Conservation (phyloP, 495 filamentous ascomycete species). For the Ascobolus immersus region DNA sequence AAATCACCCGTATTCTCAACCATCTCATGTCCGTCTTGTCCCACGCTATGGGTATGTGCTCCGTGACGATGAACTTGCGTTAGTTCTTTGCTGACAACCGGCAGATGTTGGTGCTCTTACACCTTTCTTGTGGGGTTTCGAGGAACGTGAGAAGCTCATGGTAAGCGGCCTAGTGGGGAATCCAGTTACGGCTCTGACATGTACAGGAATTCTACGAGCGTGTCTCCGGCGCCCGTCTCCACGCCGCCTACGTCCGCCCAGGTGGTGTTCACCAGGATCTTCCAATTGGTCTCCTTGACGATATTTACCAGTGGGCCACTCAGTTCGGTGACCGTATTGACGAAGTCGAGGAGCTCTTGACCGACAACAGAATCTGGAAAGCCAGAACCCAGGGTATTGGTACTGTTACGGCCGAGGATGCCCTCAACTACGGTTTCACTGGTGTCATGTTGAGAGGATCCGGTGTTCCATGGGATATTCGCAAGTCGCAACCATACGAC, state of each 20-base stretch:
- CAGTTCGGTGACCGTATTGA: constrained; percentile 99
- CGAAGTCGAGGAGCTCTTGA: constrained; percentile 94
- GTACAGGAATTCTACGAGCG: constrained; percentile 95
- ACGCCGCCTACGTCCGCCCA: constrained; percentile 92
- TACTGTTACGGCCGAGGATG: constrained; percentile 72
- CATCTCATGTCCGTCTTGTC: constrained; percentile 95
- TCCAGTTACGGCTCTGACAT: background rate
- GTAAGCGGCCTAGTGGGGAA: constrained; percentile 22
- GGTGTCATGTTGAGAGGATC: constrained; percentile 96
- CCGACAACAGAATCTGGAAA: constrained; percentile 98
- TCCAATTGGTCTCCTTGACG: constrained; percentile 80
- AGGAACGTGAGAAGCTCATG: constrained; percentile 99
- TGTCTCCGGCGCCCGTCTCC: constrained; percentile 90
- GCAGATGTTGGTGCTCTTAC: constrained; percentile 84
- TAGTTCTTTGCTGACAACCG: too few species aligned
- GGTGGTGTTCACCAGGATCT: constrained; percentile 93
- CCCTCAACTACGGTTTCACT: constrained; percentile 82
- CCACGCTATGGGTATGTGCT: constrained; percentile 54
- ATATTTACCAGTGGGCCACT: constrained; percentile 99
- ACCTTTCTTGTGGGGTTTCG: constrained; percentile 98
- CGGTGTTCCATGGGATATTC: constrained; percentile 92
- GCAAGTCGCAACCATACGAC: constrained; percentile 87
- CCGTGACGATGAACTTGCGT: background rate
- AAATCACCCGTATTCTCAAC: constrained; percentile 87
- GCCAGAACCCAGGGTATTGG: constrained; percentile 74